Conservation (phyloP, 352 stramenopile genomes). For the Globisporangium solare region DNA sequence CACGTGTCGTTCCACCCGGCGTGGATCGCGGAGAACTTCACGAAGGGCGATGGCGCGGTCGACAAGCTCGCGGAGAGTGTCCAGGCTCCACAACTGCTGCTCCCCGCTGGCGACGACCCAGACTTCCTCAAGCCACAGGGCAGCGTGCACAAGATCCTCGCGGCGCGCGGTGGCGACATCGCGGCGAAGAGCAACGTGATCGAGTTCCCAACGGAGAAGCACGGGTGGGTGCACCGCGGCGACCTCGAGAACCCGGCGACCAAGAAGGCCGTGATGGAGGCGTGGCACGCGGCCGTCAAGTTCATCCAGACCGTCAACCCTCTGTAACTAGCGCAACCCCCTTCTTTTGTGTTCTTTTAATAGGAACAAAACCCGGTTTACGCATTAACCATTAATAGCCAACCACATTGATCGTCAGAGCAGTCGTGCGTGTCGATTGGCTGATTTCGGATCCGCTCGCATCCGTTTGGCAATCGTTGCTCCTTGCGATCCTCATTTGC, state of each 20-base stretch:
- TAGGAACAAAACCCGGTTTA: neutral
- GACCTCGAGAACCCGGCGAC: constrained; percentile 65
- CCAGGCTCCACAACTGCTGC: constrained; percentile 70
- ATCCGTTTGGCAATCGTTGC: neutral
- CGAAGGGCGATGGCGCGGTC: constrained; percentile 61
- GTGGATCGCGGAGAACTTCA: constrained; percentile 72
- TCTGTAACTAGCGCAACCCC: constrained; percentile 16
- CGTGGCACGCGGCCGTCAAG: constrained; percentile 52
- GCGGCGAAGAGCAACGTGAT: constrained; percentile 50
- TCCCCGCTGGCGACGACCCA: constrained; percentile 65
- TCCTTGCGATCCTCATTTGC: neutral
- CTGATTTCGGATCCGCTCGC: neutral
- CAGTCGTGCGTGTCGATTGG: neutral
- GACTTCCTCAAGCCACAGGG: constrained; percentile 61
- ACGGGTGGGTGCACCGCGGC: constrained; percentile 83
- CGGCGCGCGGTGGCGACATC: constrained; percentile 37
- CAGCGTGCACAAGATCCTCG: constrained; percentile 72
- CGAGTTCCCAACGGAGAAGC: constrained; percentile 64
- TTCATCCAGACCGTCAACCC: constrained; percentile 57
- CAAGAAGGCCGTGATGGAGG: constrained; percentile 59
- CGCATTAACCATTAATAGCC: neutral
- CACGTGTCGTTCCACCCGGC: constrained; percentile 83
- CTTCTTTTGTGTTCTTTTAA: neutral
- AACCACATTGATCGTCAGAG: neutral
- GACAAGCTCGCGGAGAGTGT: constrained; percentile 68